Evolutionary conservation across 192 early-diverging fungal species (phyloP).

Genomic region (Cladochytrium replicatum): DNA sequence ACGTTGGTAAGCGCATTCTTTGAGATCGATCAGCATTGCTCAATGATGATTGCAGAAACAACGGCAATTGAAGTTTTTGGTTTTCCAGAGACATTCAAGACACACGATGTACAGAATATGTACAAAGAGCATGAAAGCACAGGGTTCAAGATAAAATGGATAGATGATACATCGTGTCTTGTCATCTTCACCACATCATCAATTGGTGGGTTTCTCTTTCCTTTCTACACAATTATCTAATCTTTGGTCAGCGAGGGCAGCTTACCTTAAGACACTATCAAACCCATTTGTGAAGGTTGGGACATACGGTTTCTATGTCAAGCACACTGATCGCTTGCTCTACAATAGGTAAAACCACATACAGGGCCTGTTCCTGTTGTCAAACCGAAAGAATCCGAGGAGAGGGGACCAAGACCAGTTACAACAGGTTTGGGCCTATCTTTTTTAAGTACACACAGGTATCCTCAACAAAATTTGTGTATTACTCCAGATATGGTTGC

Average conservation of each 20-base stretch:
- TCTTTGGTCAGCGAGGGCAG: slow-evolving; percentile 8
- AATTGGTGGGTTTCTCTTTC: slow-evolving; percentile 37
- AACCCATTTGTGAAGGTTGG: slow-evolving; percentile 22
- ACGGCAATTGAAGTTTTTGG: slow-evolving; percentile 4
- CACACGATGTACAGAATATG: slow-evolving; percentile 56
- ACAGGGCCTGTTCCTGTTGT: slow-evolving; percentile 37
- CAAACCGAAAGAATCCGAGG: slow-evolving; percentile 15
- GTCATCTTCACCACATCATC: slow-evolving; percentile 58
- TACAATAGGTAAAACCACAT: slow-evolving; percentile 46
- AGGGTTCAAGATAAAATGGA: slow-evolving; percentile 64
- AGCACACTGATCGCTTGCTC: too few species aligned
- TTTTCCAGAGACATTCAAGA: slow-evolving; percentile 58
- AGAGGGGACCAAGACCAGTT: background rate
- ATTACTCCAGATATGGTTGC: slow-evolving; percentile 61
- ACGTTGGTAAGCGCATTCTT: too few species aligned
- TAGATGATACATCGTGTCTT: slow-evolving; percentile 57
- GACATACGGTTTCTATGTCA: too few species aligned
- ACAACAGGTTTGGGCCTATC: background rate
- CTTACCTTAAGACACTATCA: slow-evolving; percentile 6
- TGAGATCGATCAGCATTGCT: too few species aligned
- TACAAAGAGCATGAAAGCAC: slow-evolving; percentile 51
- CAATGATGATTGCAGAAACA: too few species aligned
- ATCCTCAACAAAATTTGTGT: too few species aligned
- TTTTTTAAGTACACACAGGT: too few species aligned
- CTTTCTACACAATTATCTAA: background rate